A percentile compares a stretch with the other conserved stretches of the same genome.
phyloP scores from a whole-genome alignment of 108 stramenopile genomes.

The Nitzschia sp. region DNA sequence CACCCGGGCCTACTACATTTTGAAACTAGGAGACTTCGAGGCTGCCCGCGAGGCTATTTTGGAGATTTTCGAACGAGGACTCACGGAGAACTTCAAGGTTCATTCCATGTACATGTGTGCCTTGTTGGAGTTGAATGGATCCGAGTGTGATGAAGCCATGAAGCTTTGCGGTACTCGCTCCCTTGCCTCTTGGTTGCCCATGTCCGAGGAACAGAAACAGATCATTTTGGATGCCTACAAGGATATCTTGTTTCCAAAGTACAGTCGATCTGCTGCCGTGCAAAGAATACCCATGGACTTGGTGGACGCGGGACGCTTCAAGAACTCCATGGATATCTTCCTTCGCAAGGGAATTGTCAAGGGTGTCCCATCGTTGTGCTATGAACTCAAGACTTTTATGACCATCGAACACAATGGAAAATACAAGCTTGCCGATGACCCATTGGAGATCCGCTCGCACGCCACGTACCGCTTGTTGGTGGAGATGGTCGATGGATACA shows the following conservation, averaged over 20 bases:
- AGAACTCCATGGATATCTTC: slow-evolving; percentile 55
- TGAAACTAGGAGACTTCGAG: slow-evolving; percentile 63
- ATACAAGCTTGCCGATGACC: slow-evolving; percentile 57
- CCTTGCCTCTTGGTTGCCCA: slow-evolving; percentile 51
- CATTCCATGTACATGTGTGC: slow-evolving; percentile 93
- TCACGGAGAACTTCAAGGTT: slow-evolving; percentile 86
- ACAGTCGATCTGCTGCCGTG: slow-evolving; percentile 55
- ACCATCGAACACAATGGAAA: slow-evolving; percentile 37
- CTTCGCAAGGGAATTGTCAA: slow-evolving; percentile 71
- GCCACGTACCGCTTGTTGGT: slow-evolving; percentile 53
- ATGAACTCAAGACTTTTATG: slow-evolving; percentile 78
- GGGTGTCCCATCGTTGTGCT: slow-evolving; percentile 87
- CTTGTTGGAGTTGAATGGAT: slow-evolving; percentile 54
- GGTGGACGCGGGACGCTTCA: slow-evolving; percentile 58
- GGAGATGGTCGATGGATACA: slow-evolving; percentile 65
- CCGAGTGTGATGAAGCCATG: slow-evolving; percentile 43
- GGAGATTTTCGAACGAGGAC: slow-evolving; percentile 63
- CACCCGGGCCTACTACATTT: slow-evolving; percentile 66
- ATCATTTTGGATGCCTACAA: slow-evolving; percentile 65
- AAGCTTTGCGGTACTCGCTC: slow-evolving; percentile 64
- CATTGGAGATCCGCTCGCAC: slow-evolving; percentile 69
- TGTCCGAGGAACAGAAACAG: slow-evolving; percentile 58
- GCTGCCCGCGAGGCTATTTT: slow-evolving; percentile 67
- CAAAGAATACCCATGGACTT: slow-evolving; percentile 73
- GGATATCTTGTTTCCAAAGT: slow-evolving; percentile 39